Evolutionary conservation across 345 rosid genomes (phyloP).

Genomic region (Lenwebbia sp.): DNA sequence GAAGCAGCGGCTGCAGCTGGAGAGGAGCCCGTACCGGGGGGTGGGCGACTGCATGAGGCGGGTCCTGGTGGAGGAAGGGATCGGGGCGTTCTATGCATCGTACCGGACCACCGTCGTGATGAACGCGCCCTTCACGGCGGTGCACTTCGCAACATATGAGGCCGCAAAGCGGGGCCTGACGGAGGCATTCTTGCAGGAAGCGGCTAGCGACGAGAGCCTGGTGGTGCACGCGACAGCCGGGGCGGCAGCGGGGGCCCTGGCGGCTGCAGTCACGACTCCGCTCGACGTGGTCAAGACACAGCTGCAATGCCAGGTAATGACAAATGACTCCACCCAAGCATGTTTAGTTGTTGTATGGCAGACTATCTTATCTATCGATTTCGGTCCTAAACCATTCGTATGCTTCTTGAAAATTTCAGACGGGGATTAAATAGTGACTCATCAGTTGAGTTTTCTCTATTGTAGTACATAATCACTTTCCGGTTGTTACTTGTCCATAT

Average conservation of each 20-base stretch:
- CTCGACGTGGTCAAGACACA: constrained; percentile 94
- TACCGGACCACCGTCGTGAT: constrained; percentile 86
- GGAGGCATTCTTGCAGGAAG: constrained; percentile 60
- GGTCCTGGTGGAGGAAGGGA: constrained; percentile 68
- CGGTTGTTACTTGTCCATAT: background rate
- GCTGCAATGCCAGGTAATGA: constrained; percentile 93
- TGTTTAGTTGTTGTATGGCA: background rate
- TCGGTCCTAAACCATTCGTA: background rate
- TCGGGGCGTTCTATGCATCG: constrained; percentile 86
- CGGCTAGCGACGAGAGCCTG: constrained; percentile 45
- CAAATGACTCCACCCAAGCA: background rate
- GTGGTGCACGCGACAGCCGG: constrained; percentile 93
- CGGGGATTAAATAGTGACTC: background rate
- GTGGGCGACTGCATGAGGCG: constrained; percentile 72
- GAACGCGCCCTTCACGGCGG: constrained; percentile 96
- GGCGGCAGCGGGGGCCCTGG: constrained; percentile 88
- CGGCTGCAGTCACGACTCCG: constrained; percentile 73
- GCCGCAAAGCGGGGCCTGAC: constrained; percentile 61
- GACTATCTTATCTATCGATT: background rate
- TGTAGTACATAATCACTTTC: background rate
- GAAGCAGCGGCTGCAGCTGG: constrained; percentile 86
- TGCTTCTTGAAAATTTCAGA: background rate
- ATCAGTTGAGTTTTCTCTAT: background rate
- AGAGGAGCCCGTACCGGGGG: constrained; percentile 45
- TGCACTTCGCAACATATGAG: constrained; percentile 86